These are phyloP conservation scores for Actinomortierella ambigua DNA, from an alignment of 371 early-diverging fungal species.

Conservation along the genomic window DNA sequence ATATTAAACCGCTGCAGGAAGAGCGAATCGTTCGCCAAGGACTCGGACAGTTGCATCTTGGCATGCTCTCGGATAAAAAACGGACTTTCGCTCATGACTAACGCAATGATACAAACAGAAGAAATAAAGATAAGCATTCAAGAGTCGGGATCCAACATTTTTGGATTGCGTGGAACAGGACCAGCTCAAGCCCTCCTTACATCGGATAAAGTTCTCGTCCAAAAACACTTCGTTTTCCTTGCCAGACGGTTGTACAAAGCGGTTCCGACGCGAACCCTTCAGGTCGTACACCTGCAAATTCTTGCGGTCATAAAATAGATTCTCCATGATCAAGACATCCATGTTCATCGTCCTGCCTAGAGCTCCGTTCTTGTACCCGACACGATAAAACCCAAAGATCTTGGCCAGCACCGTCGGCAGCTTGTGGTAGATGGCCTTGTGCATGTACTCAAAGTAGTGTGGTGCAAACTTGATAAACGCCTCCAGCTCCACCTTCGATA, in stretches of 20 bases:
- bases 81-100: slow-evolving; percentile 77
- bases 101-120: too few species aligned
- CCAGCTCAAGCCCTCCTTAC: slow-evolving; percentile 53
- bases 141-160: too few species aligned
- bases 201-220: slow-evolving; percentile 92
- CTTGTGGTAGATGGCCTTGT: slow-evolving; percentile 80
- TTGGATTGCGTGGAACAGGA: too few species aligned
- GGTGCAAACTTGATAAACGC: slow-evolving; percentile 92
- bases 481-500: slow-evolving; percentile 85
- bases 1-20: slow-evolving; percentile 88
- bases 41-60: slow-evolving; percentile 77
- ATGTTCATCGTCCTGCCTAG: slow-evolving; percentile 84
- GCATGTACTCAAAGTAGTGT: slow-evolving; percentile 90
- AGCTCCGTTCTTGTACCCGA: slow-evolving; percentile 81
- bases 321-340: slow-evolving; percentile 96
- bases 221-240: slow-evolving; percentile 84
- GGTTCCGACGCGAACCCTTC: slow-evolving; percentile 94
- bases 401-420: slow-evolving; percentile 89
- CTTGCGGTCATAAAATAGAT: slow-evolving; percentile 85
- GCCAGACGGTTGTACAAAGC: slow-evolving; percentile 88
- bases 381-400: slow-evolving; percentile 92
- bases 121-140: too few species aligned
- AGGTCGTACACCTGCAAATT: slow-evolving; percentile 87
- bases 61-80: slow-evolving; percentile 88
- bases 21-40: slow-evolving; percentile 88